Evolutionary conservation across 2,329 filamentous ascomycete species (phyloP), one percentile per base, ranked within the genome.

Genomic region (Xylariales sp.): DNA sequence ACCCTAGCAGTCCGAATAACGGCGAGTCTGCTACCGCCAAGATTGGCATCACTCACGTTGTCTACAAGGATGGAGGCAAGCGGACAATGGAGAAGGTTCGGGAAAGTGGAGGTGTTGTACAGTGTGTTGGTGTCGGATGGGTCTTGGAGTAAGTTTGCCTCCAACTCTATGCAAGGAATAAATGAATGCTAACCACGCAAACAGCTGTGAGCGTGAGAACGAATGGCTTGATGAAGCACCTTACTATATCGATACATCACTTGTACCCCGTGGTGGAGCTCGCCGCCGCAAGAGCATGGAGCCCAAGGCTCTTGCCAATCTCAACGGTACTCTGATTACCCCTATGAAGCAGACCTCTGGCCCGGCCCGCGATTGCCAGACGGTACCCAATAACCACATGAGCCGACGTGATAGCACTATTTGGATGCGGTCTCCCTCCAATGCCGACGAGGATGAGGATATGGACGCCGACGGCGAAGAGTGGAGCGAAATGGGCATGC

Each of bases 71-170:
- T 56, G 89, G 89, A 33, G 82, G 82, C 31, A 82, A 84, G 55
- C 74, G 83, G 19, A 95, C 88, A 1, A 64, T 95, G 50, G 84
- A 94, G 57, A 94, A 89, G 63, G 84, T 91, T 5, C 74, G 80
- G 43, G 76, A 84, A 52, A 82, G 78, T 28, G 74, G 77, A 11
- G 87, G 87, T 5, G 71, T 86, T 21, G 86, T 95, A 27, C 82
- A 87, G 52, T 94, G 88, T 63, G 88, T 95, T 42, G 88, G 88
- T 37, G 85, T 94, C 34, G 82, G 82, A 50, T 95, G 88, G 88
- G 85, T 93, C 41, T 74, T 95, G 48, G 88, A 95, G 84, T 88
- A 77, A 76, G 83, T 78, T 38, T 31, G 4, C 18, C 12, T 5
- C 19, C 31, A 39, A 41, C 14, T 24, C 9, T 10, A 14, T 11